These are phyloP conservation scores for Xylariaceae sp. DNA, from an alignment of 2,329 filamentous ascomycete genomes.

Conservation along the genomic window DNA sequence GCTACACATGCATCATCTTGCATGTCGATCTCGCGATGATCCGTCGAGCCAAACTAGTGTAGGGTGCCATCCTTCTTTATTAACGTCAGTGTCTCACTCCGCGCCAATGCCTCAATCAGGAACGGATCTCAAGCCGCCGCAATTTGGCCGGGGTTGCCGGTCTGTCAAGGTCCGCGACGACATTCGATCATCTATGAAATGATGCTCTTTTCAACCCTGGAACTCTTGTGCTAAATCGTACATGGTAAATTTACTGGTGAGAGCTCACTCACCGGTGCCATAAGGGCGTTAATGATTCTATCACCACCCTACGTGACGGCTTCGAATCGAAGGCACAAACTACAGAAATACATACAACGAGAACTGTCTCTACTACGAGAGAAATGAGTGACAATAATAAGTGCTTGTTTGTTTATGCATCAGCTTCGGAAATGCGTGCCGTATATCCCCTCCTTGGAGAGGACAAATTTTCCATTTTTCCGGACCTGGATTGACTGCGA, in stretches of 20 bases:
- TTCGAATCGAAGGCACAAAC: background rate
- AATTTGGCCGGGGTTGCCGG: background rate
- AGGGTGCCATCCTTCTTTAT: background rate
- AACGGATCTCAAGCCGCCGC: constrained; percentile 16
- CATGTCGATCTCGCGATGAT: background rate
- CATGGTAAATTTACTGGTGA: too few relatives aligned
- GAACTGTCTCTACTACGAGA: background rate
- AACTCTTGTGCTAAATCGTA: too few relatives aligned
- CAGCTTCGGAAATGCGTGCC: constrained; percentile 14
- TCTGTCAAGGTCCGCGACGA: constrained; percentile 1
- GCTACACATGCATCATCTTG: background rate
- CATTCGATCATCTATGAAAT: background rate
- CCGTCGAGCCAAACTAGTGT: background rate
- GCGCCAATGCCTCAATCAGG: constrained; percentile 14
- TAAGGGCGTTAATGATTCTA: background rate
- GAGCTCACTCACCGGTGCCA: too few relatives aligned
- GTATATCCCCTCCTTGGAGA: constrained; percentile 2
- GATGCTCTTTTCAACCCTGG: background rate
- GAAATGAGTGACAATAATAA: background rate
- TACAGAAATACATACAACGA: background rate
- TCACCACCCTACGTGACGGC: background rate
- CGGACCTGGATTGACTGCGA: constrained; percentile 1
- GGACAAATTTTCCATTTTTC: constrained; percentile 2
- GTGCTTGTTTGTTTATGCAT: background rate
- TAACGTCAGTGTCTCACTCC: background rate